These are phyloP conservation scores for Trametes punicea DNA, from an alignment of 768 basidiomycete species.

Conservation along the genomic window DNA sequence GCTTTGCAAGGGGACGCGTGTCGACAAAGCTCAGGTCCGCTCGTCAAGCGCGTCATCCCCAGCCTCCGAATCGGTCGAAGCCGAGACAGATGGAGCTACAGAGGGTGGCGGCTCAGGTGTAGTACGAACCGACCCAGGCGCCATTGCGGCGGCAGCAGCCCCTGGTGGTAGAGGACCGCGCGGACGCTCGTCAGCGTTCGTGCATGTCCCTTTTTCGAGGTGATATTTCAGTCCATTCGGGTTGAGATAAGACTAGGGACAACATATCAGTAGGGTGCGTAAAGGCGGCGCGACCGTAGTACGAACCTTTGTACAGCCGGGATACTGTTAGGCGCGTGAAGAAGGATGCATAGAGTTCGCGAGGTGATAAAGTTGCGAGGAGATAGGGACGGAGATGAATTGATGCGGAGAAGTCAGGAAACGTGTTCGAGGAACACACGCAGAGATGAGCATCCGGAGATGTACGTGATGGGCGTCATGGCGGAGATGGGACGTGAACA, in stretches of 20 bases:
- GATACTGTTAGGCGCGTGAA: conserved; percentile 22
- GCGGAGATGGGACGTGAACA: not conserved
- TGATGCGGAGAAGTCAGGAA: not conserved
- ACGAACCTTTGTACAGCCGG: conserved; percentile 53
- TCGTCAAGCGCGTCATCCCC: not conserved
- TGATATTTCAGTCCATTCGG: conserved; percentile 69
- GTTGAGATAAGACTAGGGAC: conserved; percentile 53
- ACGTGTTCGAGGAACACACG: not conserved
- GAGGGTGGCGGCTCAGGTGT: not conserved
- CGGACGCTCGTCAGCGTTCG: conserved; percentile 26
- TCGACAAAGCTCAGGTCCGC: not conserved
- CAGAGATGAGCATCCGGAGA: not conserved
- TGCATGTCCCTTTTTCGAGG: conserved; percentile 63
- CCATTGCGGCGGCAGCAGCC: conserved; percentile 1
- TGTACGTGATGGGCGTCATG: not conserved
- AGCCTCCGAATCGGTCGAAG: not conserved
- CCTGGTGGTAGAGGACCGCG: conserved; percentile 11
- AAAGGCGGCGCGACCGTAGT: not conserved
- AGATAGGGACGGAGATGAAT: not conserved
- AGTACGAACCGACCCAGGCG: not conserved
- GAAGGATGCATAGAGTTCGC: not conserved
- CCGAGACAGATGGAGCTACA: not conserved
- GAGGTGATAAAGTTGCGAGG: conserved; percentile 1
- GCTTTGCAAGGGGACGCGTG: not conserved
- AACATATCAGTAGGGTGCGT: conserved; percentile 6